These are phyloP conservation scores for Viola pubescens DNA, from an alignment of 441 rosid genomes.

Conservation along the genomic window DNA sequence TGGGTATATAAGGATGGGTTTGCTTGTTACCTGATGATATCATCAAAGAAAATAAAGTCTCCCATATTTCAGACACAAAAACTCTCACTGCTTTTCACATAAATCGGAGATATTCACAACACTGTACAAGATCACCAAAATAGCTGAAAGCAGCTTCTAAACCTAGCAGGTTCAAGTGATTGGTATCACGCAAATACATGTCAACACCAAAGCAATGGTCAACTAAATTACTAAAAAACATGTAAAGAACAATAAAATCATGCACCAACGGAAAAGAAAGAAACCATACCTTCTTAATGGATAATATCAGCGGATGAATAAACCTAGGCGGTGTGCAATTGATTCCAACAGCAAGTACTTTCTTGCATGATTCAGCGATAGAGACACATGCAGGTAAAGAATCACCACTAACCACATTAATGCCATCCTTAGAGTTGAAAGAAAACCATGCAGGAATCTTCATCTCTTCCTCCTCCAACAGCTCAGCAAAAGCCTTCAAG, in stretches of 20 bases:
- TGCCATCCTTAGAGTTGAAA: conserved; percentile 78
- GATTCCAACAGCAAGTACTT: conserved; percentile 76
- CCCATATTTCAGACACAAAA: not conserved
- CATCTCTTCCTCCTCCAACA: conserved; percentile 59
- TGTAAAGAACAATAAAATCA: too few relatives aligned
- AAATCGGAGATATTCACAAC: too few relatives aligned
- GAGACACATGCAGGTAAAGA: conserved; percentile 58
- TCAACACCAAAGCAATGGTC: too few relatives aligned
- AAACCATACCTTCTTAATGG: conserved; percentile 45
- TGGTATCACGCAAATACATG: too few relatives aligned
- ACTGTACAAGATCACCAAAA: too few relatives aligned
- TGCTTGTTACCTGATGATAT: conserved; percentile 54
- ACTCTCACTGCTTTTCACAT: not conserved
- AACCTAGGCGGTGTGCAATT: conserved; percentile 91
- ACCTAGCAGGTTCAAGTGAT: too few relatives aligned
- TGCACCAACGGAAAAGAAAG: not conserved
- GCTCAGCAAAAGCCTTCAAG: conserved; percentile 62
- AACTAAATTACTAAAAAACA: too few relatives aligned
- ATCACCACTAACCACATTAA: conserved; percentile 76
- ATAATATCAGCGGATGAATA: conserved; percentile 49
- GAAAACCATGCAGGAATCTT: conserved; percentile 80
- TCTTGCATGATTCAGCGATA: conserved; percentile 60
- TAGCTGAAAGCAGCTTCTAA: too few relatives aligned
- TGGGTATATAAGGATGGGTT: conserved; percentile 78
- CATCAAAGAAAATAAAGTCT: conserved; percentile 8